Percentiles rank a stretch among this genome's conserved stretches.
Evolutionary conservation across 2,329 filamentous ascomycete species (phyloP).

Genomic region (Rutstroemia sp.): DNA sequence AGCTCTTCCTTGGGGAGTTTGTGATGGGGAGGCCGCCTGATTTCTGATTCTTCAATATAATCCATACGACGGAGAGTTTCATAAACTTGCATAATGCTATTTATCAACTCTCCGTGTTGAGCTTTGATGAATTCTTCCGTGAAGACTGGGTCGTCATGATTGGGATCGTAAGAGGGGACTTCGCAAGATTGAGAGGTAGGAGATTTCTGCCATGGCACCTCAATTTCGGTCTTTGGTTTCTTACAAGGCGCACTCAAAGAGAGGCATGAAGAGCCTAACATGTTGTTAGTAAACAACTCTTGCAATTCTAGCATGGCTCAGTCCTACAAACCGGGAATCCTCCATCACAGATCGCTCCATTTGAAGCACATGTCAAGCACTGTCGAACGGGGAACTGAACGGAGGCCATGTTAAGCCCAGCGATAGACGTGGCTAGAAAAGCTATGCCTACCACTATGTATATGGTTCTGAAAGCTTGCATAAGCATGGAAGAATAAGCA

Average conservation of each 20-base stretch:
- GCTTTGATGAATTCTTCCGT: neutral
- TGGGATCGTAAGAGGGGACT: neutral
- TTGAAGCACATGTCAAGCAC: neutral
- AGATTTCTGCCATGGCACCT: conserved; percentile 1
- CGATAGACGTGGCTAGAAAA: neutral
- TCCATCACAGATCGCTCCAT: neutral
- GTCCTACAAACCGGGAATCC: neutral
- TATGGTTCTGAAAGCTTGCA: neutral
- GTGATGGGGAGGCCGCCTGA: neutral
- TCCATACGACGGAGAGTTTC: neutral
- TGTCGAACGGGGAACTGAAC: neutral
- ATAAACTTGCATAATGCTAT: neutral
- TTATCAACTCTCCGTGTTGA: neutral
- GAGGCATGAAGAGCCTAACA: conserved; percentile 1
- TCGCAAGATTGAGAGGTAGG: neutral
- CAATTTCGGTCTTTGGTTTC: neutral
- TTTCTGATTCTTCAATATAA: neutral
- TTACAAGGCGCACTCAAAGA: neutral
- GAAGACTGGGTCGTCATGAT: neutral
- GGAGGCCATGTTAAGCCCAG: neutral
- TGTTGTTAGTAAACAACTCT: neutral
- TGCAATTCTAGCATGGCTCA: neutral
- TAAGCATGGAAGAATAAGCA: neutral
- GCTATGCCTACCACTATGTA: neutral
- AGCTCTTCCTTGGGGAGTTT: neutral